Percentiles rank a stretch among this genome's conserved stretches.
Evolutionary conservation across 176 grass and related monocot species (phyloP).

Genomic region (Sorghum bicolor): DNA sequence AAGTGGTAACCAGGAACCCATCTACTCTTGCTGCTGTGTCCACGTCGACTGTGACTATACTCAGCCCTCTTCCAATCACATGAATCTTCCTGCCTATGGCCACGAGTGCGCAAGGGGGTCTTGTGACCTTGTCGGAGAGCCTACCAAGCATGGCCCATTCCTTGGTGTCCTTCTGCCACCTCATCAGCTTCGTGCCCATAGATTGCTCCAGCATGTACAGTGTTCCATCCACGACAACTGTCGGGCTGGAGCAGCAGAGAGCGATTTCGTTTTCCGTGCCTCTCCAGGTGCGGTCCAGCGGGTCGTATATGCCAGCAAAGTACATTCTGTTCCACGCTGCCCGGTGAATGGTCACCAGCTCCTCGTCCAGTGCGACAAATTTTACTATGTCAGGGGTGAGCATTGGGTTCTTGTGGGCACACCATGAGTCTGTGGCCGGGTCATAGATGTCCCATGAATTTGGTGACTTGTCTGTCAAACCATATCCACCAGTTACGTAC

Average conservation of each 20-base stretch:
- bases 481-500: conserved; percentile 50
- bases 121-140: conserved; percentile 46
- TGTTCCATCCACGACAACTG: conserved; percentile 49
- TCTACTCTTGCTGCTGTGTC: conserved; percentile 46
- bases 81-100: conserved; percentile 52
- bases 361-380: conserved; percentile 43
- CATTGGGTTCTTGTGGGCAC: conserved; percentile 57
- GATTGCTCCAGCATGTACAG: conserved; percentile 65
- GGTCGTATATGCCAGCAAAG: conserved; percentile 66
- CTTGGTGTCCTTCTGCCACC: conserved; percentile 44
- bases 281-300: conserved; percentile 42
- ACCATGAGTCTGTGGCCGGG: conserved; percentile 47
- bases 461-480: conserved; percentile 47
- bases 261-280: conserved; percentile 59
- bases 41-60: conserved; percentile 44
- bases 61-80: conserved; percentile 53
- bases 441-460: conserved; percentile 87
- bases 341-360: conserved; percentile 64
- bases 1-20: conserved; percentile 43
- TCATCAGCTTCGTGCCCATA: conserved; percentile 48
- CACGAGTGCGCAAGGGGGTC: conserved; percentile 36
- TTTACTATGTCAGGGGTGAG: conserved; percentile 60
- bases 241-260: conserved; percentile 42
- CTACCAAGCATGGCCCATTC: conserved; percentile 57
- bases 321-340: conserved; percentile 51